Evolutionary conservation across 345 rosid species (phyloP).

Genomic region (Euphorbia peplus): DNA sequence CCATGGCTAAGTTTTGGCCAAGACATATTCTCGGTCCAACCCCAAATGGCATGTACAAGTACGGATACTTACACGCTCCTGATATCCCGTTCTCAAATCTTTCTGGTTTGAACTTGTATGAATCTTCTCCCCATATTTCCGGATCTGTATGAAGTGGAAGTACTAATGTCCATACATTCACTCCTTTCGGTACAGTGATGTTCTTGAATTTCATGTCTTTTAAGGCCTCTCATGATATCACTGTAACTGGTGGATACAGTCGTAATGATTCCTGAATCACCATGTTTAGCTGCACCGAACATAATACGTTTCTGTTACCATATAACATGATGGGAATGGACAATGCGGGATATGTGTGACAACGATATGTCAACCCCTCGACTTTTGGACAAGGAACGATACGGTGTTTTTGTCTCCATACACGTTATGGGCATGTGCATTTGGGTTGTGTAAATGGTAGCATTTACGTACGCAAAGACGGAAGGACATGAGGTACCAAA

Average conservation of each 20-base stretch:
- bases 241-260: conserved; percentile 44
- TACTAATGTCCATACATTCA: conserved; percentile 35
- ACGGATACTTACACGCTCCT: conserved; percentile 38
- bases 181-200: conserved; percentile 35
- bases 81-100: conserved; percentile 40
- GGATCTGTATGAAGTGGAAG: conserved; percentile 41
- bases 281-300: conserved; percentile 41
- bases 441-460: too few relatives aligned
- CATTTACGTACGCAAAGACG: too few relatives aligned
- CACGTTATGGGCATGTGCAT: too few relatives aligned
- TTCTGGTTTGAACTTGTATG: conserved; percentile 33
- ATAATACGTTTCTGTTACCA: too few relatives aligned
- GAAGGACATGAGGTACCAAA: too few relatives aligned
- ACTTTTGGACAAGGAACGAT: too few relatives aligned
- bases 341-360: too few relatives aligned
- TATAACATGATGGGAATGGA: too few relatives aligned
- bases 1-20: conserved; percentile 51
- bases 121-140: conserved; percentile 46
- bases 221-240: conserved; percentile 45
- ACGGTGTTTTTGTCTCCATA: too few relatives aligned
- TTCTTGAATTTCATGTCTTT: conserved; percentile 40
- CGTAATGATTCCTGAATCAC: conserved; percentile 45
- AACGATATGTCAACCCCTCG: too few relatives aligned
- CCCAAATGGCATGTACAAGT: conserved; percentile 45
- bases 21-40: conserved; percentile 43